Conservation (phyloP, 345 rosid species). For the Dipteronia sinensis region DNA sequence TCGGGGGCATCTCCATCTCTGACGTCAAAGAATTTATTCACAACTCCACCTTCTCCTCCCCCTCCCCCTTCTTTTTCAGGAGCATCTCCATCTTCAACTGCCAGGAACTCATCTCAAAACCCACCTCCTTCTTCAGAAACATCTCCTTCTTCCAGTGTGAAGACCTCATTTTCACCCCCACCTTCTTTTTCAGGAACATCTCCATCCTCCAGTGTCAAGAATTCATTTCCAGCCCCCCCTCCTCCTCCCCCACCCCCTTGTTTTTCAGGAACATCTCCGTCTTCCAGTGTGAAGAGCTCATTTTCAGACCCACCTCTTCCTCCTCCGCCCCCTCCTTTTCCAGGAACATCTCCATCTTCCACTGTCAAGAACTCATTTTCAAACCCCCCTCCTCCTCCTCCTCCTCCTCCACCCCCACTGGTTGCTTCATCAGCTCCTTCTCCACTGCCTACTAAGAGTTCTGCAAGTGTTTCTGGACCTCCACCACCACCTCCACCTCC, state of each 20-base stretch:
- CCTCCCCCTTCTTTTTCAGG: constrained; percentile 27
- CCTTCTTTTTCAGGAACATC: constrained; percentile 24
- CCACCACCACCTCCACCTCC: constrained; percentile 61
- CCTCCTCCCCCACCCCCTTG: constrained; percentile 25
- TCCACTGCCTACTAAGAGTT: constrained; percentile 24
- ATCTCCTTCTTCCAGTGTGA: constrained; percentile 17
- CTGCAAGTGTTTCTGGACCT: constrained; percentile 28
- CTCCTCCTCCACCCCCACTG: constrained; percentile 33
- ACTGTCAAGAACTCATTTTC: constrained; percentile 6
- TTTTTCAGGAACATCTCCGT: constrained; percentile 16
- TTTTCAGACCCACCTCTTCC: constrained; percentile 26
- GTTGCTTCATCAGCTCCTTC: constrained; percentile 29
- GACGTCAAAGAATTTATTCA: background rate
- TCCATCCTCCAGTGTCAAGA: constrained; percentile 20
- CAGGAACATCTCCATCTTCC: constrained; percentile 18
- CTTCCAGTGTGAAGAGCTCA: constrained; percentile 14
- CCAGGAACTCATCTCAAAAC: constrained; percentile 19
- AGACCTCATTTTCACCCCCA: constrained; percentile 16
- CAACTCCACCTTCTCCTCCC: constrained; percentile 26
- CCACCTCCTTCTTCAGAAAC: constrained; percentile 20
- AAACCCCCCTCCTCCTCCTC: constrained; percentile 19
- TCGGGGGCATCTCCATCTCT: constrained; percentile 6
- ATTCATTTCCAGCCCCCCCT: constrained; percentile 25
- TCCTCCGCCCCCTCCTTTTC: constrained; percentile 16
- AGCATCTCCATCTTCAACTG: constrained; percentile 17